Base-by-base conservation (phyloP, 257 asterid species). In the Petrea volubilis region DNA sequence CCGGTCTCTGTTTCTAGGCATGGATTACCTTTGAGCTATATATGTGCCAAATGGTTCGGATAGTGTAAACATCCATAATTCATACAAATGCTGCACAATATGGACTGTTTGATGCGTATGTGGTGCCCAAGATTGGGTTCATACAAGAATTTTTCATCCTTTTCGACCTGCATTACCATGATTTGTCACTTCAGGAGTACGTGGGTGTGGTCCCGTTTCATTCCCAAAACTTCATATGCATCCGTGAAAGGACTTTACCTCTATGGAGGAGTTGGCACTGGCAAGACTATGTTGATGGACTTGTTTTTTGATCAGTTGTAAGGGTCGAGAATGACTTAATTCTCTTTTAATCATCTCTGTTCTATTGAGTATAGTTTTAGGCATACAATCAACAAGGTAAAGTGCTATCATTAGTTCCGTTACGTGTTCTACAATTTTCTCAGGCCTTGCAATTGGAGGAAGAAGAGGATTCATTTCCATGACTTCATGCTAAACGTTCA, bases 241-340 rank as follows among this genome's bases (percentile, higher is more conserved):
- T 96, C 98, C 0, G 94, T 93, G 36, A 91, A 81, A 82, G 98
- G 98, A 68, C 92, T 93, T 60, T 93, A 93, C 83, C 96, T 93
- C 41, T 91, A 89, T 58, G 98, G 98, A 29, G 98, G 98, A 77
- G 97, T 93, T 47, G 98, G 98, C 72, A 93, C 98, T 9, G 97
- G 98, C 27, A 93, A 93, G 84, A 93, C 98, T 43, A 93, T 93
- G 98, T 70, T 93, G 81, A 93, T 93, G 97, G 98, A 93, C 85
- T 74, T 91, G 77, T 93, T 93, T 60, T 89, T 57, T 28, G 36
- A 86, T 53, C 97, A 89, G 70, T 67, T 93, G 97, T 91, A 86
- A 89, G 90, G 56, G 55, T 60, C 82, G 70, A 58, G 31, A 78
- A 1, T 14, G 15, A 28, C 7, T 55, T 28, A n/a, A 65, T 24